Base-by-base conservation (phyloP, 345 rosid species). In the Raphanus sativus region DNA sequence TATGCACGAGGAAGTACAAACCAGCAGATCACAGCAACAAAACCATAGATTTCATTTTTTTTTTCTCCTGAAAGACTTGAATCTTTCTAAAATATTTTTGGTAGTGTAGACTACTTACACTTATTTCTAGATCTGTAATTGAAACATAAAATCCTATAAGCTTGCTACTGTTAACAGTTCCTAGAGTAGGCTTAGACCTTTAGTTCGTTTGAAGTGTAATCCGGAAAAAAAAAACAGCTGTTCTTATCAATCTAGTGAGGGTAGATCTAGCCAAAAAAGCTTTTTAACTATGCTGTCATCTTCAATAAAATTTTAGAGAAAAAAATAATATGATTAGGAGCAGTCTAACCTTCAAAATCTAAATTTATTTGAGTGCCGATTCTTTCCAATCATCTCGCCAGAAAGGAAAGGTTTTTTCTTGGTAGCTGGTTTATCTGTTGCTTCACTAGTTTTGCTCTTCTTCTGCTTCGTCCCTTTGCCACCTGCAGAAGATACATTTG, bases 391-490 rank as follows among this genome's bases (percentile, higher is more conserved):
- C 80, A 65, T 78, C 56, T 83, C 88, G 17, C 65, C 71, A 56
- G 89, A 80, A 10, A 84, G 83, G 74, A 86, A 87, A 10, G 87
- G 84, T 70, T 55, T 75, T 75, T 81, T 82, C 17, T 75, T 77
- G 72, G 75, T 48, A 25, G 62, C 77, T 36, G 72, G 83, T 69
- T 58, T 79, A 66, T 80, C 83, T 2, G 72, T 42, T 36, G 69
- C 76, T 61, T 80, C 86, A 52, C 67, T 72, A 69, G 79, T 81
- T 45, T 65, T 70, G 69, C 36, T 70, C 32, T 67, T 80, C 64
- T 26, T 84, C 67, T 77, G 83, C 50, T 68, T 69, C 63, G 62
- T 66, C 48, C 59, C 76, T 72, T 69, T 74, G 72, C 52, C 79
- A 38, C 73, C 68, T 32, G 26, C 50, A 25, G 26, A 71, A 69